Evolutionary conservation across 495 filamentous ascomycete species (phyloP).

Genomic region (Talaromyces borbonicus): DNA sequence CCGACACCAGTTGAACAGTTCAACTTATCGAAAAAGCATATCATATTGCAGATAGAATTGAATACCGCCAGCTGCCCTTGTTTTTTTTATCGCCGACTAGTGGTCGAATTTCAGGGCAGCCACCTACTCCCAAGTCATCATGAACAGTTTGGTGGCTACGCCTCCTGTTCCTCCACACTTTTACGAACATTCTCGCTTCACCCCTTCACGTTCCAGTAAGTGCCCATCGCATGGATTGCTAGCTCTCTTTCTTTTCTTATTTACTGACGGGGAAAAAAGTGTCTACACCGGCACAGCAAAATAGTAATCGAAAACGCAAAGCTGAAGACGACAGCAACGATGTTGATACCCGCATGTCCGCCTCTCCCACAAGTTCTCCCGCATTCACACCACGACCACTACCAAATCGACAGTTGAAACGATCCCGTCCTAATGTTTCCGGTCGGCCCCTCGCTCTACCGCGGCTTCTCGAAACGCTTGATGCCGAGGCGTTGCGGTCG

Average conservation of each 20-base stretch:
- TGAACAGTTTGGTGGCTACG: conserved; percentile 54
- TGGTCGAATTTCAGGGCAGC: conserved; percentile 1
- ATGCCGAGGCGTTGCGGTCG: conserved; percentile 67
- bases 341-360: conserved; percentile 72
- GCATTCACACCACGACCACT: conserved; percentile 55
- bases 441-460: conserved; percentile 74
- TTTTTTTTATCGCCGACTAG: conserved; percentile 8
- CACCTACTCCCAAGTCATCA: conserved; percentile 29
- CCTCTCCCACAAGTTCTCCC: conserved; percentile 75
- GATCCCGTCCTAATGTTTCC: conserved; percentile 54
- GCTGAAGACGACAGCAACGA: conserved; percentile 66
- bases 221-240: conserved; percentile 7
- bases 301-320: conserved; percentile 69
- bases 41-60: conserved; percentile 2
- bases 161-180: conserved; percentile 70
- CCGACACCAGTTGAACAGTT: not conserved
- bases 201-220: conserved; percentile 63
- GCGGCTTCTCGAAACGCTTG: conserved; percentile 83
- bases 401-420: conserved; percentile 56
- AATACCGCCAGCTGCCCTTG: conserved; percentile 11
- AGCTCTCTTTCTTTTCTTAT: not conserved
- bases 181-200: conserved; percentile 59
- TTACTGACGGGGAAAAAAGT: conserved; percentile 32
- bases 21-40: not conserved
- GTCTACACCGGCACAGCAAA: conserved; percentile 43